Evolutionary conservation across 345 rosid species (phyloP).

Genomic region (Ceriops zippeliana): DNA sequence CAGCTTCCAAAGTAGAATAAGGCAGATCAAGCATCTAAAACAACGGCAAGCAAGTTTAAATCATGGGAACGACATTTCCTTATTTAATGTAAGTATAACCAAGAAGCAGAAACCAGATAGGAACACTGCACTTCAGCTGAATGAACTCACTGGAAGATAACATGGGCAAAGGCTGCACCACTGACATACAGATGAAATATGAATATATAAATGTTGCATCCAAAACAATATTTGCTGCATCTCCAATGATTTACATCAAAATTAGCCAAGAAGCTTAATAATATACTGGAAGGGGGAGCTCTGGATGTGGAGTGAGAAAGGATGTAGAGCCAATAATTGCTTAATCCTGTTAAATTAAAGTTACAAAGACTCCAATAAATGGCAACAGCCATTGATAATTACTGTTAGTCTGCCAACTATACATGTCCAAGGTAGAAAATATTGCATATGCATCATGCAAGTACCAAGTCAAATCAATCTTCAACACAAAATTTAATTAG

Average conservation of each 20-base stretch:
- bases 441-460: too few species aligned
- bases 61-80: neutral
- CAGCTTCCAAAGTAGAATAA: slow-evolving; percentile 19
- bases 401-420: too few species aligned
- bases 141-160: slow-evolving; percentile 25
- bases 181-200: slow-evolving; percentile 18
- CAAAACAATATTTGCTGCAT: slow-evolving; percentile 18
- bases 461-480: too few species aligned
- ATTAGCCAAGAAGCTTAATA: neutral
- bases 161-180: slow-evolving; percentile 31
- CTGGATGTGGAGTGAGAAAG: neutral
- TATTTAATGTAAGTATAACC: neutral
- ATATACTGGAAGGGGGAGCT: too few species aligned
- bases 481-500: too few species aligned
- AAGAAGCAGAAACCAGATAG: neutral
- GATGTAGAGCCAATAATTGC: neutral
- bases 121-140: neutral
- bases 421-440: too few species aligned
- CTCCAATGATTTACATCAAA: slow-evolving; percentile 19
- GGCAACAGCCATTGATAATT: neutral
- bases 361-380: neutral
- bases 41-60: neutral
- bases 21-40: slow-evolving; percentile 21
- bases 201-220: slow-evolving; percentile 26
- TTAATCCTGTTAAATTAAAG: neutral